A percentile compares a stretch with the other conserved stretches of the same genome.
Evolutionary conservation across 768 basidiomycete genomes (phyloP).

Genomic region (Mycena chlorophos): DNA sequence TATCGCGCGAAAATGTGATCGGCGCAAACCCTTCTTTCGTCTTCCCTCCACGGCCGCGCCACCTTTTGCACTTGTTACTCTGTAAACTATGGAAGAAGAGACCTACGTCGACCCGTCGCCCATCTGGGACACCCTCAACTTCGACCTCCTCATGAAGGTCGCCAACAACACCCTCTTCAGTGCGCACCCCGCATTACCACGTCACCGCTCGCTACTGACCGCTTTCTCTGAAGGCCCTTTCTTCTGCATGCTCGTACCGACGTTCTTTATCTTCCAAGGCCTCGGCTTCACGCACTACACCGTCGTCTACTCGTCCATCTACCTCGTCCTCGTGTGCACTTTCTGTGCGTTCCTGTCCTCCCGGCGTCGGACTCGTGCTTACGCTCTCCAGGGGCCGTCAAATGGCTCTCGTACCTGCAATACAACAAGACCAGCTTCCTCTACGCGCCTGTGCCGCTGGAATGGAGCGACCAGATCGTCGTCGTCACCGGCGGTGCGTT

Average conservation of each 20-base stretch:
- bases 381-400: slow-evolving; percentile 55
- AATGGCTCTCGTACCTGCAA: slow-evolving; percentile 71
- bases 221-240: slow-evolving; percentile 62
- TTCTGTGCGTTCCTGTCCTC: slow-evolving; percentile 58
- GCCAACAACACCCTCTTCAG: slow-evolving; percentile 78
- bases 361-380: slow-evolving; percentile 5
- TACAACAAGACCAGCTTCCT: slow-evolving; percentile 71
- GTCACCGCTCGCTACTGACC: slow-evolving; percentile 1
- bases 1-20: not conserved
- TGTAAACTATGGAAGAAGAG: slow-evolving; percentile 30
- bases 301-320: slow-evolving; percentile 52
- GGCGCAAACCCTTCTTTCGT: slow-evolving; percentile 52
- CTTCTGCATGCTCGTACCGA: slow-evolving; percentile 77
- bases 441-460: slow-evolving; percentile 57
- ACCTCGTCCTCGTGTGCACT: slow-evolving; percentile 56
- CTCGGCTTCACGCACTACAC: slow-evolving; percentile 49
- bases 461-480: slow-evolving; percentile 90
- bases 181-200: slow-evolving; percentile 35
- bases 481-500: slow-evolving; percentile 84
- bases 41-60: slow-evolving; percentile 79
- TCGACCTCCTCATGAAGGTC: slow-evolving; percentile 80
- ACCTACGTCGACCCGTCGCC: slow-evolving; percentile 41
- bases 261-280: slow-evolving; percentile 77
- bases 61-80: slow-evolving; percentile 50
- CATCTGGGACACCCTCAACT: slow-evolving; percentile 68